Conservation (phyloP, 2,329 filamentous ascomycete species). For the Arthroderma sp. region DNA sequence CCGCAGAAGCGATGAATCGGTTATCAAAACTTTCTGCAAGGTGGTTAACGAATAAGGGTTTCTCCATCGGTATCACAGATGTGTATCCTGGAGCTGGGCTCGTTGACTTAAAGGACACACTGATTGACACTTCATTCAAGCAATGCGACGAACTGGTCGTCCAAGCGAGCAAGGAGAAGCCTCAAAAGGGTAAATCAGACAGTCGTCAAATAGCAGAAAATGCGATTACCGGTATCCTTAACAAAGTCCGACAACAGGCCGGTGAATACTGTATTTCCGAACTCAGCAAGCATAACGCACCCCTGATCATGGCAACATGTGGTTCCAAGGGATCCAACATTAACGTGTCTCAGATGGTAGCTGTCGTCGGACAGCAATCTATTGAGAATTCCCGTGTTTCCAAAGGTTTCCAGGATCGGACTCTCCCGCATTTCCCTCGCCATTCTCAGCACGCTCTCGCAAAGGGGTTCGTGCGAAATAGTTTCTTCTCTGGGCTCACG, state of each 20-base stretch:
- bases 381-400: slow-evolving; percentile 85
- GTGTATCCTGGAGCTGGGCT: slow-evolving; percentile 71
- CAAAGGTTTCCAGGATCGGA: slow-evolving; percentile 93
- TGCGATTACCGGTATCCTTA: slow-evolving; percentile 78
- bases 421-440: slow-evolving; percentile 88
- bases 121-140: slow-evolving; percentile 67
- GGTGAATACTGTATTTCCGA: slow-evolving; percentile 84
- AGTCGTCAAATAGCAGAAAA: slow-evolving; percentile 89
- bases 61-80: slow-evolving; percentile 91
- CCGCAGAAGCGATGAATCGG: slow-evolving; percentile 85
- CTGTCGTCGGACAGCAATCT: slow-evolving; percentile 93
- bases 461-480: slow-evolving; percentile 94
- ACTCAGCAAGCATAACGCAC: slow-evolving; percentile 81
- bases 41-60: slow-evolving; percentile 78
- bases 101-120: slow-evolving; percentile 57
- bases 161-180: slow-evolving; percentile 63
- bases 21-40: slow-evolving; percentile 82
- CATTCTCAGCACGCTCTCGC: slow-evolving; percentile 82
- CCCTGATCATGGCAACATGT: slow-evolving; percentile 91
- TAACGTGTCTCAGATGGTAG: slow-evolving; percentile 99
- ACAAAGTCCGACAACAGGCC: slow-evolving; percentile 79
- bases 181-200: slow-evolving; percentile 77
- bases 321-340: slow-evolving; percentile 95
- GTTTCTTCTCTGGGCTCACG: slow-evolving; percentile 84
- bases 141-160: slow-evolving; percentile 75